Evolutionary conservation across 2,329 filamentous ascomycete genomes (phyloP).

Genomic region (Penicillium carneum): DNA sequence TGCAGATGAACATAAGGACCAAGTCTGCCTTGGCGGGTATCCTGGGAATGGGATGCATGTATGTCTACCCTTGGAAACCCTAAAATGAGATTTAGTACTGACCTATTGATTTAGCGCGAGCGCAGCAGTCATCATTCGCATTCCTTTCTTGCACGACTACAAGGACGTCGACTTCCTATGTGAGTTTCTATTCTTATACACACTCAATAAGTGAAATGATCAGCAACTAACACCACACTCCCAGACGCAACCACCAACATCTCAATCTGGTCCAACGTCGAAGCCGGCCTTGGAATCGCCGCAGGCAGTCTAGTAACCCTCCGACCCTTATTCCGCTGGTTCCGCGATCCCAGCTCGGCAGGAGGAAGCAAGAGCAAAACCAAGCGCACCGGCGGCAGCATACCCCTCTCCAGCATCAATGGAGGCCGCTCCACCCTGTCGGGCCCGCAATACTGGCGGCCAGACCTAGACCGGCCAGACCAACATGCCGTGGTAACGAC

Average conservation of each 20-base stretch:
- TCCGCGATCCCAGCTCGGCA: conserved; percentile 40
- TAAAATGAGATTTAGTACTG: neutral
- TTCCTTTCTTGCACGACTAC: conserved; percentile 46
- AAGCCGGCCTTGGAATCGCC: conserved; percentile 52
- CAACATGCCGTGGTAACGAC: conserved; percentile 40
- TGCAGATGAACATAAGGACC: conserved; percentile 62
- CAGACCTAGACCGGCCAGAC: conserved; percentile 40
- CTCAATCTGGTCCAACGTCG: conserved; percentile 53
- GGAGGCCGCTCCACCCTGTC: conserved; percentile 28
- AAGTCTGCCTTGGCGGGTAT: conserved; percentile 63
- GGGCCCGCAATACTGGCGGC: conserved; percentile 42
- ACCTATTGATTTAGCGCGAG: conserved; percentile 40
- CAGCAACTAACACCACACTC: conserved; percentile 22
- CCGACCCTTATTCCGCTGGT: conserved; percentile 57
- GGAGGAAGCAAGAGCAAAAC: conserved; percentile 30
- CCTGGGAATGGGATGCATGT: conserved; percentile 64
- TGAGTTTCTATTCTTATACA: conserved; percentile 28
- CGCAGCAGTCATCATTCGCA: conserved; percentile 48
- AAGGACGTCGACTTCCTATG: conserved; percentile 45
- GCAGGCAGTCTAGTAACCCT: conserved; percentile 60
- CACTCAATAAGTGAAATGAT: neutral
- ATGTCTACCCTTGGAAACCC: conserved; percentile 26
- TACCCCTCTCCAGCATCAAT: conserved; percentile 44
- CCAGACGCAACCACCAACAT: conserved; percentile 46
- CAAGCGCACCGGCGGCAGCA: conserved; percentile 38